Conservation (phyloP, 345 rosid species). For the Eucalyptus marginata region DNA sequence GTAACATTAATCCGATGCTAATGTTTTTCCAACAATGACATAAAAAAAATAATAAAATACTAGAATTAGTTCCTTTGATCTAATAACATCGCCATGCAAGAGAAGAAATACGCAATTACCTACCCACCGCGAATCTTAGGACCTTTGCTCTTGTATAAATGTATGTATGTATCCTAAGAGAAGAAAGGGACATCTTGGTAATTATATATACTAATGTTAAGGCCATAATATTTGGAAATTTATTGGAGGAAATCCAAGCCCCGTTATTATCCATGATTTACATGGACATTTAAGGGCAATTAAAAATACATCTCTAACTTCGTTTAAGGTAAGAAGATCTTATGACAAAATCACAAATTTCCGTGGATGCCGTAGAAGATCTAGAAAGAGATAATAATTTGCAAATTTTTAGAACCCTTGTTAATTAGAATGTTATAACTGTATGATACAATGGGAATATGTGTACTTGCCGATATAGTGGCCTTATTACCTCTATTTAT, state of each 20-base stretch:
- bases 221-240: neutral
- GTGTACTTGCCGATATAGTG: neutral
- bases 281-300: neutral
- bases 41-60: neutral
- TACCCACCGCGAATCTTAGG: neutral
- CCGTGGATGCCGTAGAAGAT: no score
- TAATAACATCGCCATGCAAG: neutral
- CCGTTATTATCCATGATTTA: neutral
- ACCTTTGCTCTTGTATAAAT: neutral
- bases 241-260: neutral
- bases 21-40: neutral
- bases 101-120: neutral
- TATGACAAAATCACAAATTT: no score
- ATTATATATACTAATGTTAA: neutral
- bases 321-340: neutral
- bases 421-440: neutral
- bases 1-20: neutral
- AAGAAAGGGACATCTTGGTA: neutral
- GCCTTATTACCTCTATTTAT: neutral
- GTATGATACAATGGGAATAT: neutral
- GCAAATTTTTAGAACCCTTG: neutral
- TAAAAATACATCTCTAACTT: neutral
- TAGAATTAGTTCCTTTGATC: neutral
- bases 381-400: neutral
- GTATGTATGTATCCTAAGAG: neutral